Conservation (phyloP, 2,329 filamentous ascomycete species). For the Fusarium subglutinans region DNA sequence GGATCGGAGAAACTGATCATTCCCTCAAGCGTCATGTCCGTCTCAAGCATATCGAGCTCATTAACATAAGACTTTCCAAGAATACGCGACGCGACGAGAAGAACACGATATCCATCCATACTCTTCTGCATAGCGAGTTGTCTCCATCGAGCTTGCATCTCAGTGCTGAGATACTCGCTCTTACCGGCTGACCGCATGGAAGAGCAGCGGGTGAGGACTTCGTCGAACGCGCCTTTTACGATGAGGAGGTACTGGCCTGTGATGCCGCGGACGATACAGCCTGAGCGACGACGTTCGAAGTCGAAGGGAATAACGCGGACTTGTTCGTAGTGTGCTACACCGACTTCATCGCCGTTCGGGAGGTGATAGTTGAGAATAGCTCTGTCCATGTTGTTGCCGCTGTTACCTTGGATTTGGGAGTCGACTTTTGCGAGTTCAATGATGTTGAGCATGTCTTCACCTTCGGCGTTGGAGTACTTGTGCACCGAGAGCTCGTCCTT, state of each 20-base stretch:
- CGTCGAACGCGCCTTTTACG: not conserved
- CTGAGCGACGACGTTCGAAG: not conserved
- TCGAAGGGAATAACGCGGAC: not conserved
- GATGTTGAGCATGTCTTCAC: not conserved
- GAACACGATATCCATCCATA: not conserved
- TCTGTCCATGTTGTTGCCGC: constrained; percentile 5
- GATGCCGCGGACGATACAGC: not conserved
- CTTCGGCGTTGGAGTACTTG: not conserved
- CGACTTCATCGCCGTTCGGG: not conserved
- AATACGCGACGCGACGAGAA: not conserved
- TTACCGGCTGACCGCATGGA: not conserved
- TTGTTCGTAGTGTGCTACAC: not conserved
- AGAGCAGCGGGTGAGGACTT: not conserved
- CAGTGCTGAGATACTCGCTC: not conserved
- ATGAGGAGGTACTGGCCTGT: not conserved
- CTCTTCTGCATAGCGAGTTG: not conserved
- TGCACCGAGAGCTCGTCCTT: not conserved
- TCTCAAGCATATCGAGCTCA: not conserved
- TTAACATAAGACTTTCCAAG: not conserved
- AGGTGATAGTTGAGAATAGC: not conserved
- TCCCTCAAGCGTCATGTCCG: not conserved
- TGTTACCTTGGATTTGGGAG: not conserved
- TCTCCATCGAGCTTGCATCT: not conserved
- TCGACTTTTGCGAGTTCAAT: constrained; percentile 2
- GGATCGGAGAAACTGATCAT: constrained; percentile 1